phyloP scores from a whole-genome alignment of 768 basidiomycete genomes.

The Psilocybe cubensis region DNA sequence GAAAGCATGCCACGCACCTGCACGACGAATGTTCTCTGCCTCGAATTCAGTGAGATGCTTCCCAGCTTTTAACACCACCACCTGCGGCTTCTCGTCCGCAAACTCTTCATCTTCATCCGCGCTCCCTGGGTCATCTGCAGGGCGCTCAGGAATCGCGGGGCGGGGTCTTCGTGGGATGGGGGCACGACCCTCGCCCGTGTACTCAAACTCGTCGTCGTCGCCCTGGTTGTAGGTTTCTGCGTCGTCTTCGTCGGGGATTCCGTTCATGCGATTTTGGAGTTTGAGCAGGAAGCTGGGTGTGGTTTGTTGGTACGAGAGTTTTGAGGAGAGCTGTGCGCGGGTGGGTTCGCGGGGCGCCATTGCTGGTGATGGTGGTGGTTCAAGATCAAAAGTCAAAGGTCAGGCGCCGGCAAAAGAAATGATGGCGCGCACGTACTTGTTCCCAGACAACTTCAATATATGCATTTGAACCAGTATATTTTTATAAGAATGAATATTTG shows the following conservation, averaged over 20 bases:
- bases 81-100: constrained; percentile 82
- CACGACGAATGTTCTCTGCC: constrained; percentile 75
- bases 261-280: constrained; percentile 65
- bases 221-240: constrained; percentile 38
- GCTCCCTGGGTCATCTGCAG: constrained; percentile 70
- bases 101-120: constrained; percentile 63
- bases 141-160: constrained; percentile 73
- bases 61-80: constrained; percentile 87
- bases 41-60: constrained; percentile 84
- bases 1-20: constrained; percentile 48
- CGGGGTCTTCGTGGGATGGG: constrained; percentile 77
- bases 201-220: constrained; percentile 56
- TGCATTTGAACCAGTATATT: too few relatives aligned
- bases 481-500: background rate
- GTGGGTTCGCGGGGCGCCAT: constrained; percentile 69
- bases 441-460: too few relatives aligned
- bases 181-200: constrained; percentile 68
- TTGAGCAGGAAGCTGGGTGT: constrained; percentile 70
- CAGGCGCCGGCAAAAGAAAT: background rate
- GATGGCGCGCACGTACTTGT: too few relatives aligned
- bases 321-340: constrained; percentile 71
- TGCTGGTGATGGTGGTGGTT: background rate
- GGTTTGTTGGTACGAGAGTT: constrained; percentile 62
- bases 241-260: constrained; percentile 51
- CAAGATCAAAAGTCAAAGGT: background rate